Percentiles rank a stretch among this genome's conserved stretches.
phyloP scores from a whole-genome alignment of 2,329 filamentous ascomycete species.

The Aureobasidium sp. region DNA sequence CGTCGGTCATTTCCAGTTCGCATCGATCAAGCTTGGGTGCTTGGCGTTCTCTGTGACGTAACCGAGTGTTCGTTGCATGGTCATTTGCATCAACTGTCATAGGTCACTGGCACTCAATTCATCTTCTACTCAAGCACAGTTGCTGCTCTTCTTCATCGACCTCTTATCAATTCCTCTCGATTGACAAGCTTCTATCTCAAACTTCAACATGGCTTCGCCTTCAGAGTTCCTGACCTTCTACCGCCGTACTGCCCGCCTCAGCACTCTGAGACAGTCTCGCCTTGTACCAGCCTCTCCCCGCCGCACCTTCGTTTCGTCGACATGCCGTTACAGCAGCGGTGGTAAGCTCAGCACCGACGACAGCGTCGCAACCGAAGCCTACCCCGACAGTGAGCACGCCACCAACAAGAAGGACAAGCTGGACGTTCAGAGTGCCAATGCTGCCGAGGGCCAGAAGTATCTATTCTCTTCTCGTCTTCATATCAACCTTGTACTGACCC shows the following conservation, averaged over 20 bases:
- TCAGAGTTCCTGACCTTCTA: conserved; percentile 35
- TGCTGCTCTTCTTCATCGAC: neutral
- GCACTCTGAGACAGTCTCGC: conserved; percentile 14
- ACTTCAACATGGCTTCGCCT: conserved; percentile 24
- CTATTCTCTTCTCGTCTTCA: conserved; percentile 8
- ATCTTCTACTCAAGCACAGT: neutral
- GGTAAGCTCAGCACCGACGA: conserved; percentile 13
- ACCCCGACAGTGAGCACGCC: conserved; percentile 24
- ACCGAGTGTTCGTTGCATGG: neutral
- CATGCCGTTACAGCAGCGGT: conserved; percentile 5
- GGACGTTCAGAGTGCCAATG: conserved; percentile 30
- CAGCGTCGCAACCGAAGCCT: conserved; percentile 8
- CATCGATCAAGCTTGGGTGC: neutral
- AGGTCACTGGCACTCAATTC: neutral
- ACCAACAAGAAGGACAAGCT: conserved; percentile 29
- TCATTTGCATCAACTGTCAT: neutral
- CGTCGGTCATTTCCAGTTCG: neutral
- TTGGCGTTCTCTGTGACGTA: neutral
- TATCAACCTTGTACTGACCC: neutral
- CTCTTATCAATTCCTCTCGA: neutral
- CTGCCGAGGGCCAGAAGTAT: conserved; percentile 29
- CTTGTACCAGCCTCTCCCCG: neutral
- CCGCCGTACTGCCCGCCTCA: conserved; percentile 23
- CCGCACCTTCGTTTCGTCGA: conserved; percentile 13
- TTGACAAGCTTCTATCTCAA: neutral